Evolutionary conservation across 2,329 filamentous ascomycete genomes (phyloP).

Genomic region (Xylaria sp.): DNA sequence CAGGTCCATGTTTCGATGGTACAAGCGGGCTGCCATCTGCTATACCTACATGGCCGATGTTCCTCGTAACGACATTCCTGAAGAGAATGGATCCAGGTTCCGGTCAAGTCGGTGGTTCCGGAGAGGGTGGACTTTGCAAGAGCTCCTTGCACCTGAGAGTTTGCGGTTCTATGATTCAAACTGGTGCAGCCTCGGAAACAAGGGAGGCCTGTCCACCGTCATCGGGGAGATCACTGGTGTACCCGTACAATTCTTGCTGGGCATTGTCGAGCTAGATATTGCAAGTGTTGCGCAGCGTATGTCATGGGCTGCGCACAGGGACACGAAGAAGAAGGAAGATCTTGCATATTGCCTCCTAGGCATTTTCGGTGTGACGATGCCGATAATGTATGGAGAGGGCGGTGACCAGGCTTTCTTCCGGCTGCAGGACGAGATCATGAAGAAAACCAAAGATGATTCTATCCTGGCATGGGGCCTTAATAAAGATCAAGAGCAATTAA

Average conservation of each 20-base stretch:
- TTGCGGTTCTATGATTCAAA: constrained; percentile 9
- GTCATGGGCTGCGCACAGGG: constrained; percentile 19
- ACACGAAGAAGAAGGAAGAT: constrained; percentile 24
- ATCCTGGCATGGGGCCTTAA: constrained; percentile 21
- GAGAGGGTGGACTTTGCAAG: constrained; percentile 26
- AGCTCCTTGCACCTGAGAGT: constrained; percentile 22
- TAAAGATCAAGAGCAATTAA: no score
- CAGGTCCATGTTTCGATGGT: constrained; percentile 27
- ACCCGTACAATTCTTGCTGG: constrained; percentile 5
- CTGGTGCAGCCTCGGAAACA: constrained; percentile 6
- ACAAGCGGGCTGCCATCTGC: constrained; percentile 6
- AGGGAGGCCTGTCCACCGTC: background rate
- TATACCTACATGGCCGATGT: constrained; percentile 24
- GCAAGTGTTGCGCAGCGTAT: constrained; percentile 29
- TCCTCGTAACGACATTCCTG: background rate
- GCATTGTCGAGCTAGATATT: background rate
- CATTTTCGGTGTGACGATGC: constrained; percentile 23
- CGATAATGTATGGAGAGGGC: constrained; percentile 29
- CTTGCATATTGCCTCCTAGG: constrained; percentile 24
- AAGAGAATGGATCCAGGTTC: background rate
- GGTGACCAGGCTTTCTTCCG: constrained; percentile 17
- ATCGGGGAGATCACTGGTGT: constrained; percentile 8
- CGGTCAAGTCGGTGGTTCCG: constrained; percentile 16
- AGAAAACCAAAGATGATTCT: constrained; percentile 11
- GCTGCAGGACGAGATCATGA: constrained; percentile 21